Evolutionary conservation across 805 yeast genomes (phyloP).

Genomic region (Zygotorulaspora sp.): DNA sequence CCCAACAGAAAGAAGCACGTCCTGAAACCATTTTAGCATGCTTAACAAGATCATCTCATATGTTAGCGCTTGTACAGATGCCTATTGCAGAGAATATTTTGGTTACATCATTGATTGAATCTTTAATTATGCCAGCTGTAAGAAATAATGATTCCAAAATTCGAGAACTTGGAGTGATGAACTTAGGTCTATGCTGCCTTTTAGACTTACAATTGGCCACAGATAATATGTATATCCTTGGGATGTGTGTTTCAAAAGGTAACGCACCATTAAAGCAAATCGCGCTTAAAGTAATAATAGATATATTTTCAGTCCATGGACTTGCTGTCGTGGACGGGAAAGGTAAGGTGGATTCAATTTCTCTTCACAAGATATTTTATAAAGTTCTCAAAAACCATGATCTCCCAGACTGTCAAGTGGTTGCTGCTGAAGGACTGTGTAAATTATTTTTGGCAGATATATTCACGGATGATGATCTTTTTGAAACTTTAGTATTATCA

Average conservation of each 20-base stretch:
- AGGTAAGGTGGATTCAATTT: slow-evolving; percentile 59
- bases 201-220: slow-evolving; percentile 63
- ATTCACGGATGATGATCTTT: slow-evolving; percentile 62
- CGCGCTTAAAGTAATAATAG: slow-evolving; percentile 69
- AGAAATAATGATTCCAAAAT: slow-evolving; percentile 51
- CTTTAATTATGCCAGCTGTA: slow-evolving; percentile 76
- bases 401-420: slow-evolving; percentile 64
- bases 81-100: slow-evolving; percentile 62
- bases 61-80: slow-evolving; percentile 62
- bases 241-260: slow-evolving; percentile 64
- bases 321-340: slow-evolving; percentile 58
- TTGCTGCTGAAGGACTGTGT: slow-evolving; percentile 81
- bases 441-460: slow-evolving; percentile 77
- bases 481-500: slow-evolving; percentile 64
- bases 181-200: slow-evolving; percentile 76
- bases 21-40: slow-evolving; percentile 54
- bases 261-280: slow-evolving; percentile 57
- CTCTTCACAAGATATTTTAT: slow-evolving; percentile 65
- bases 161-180: slow-evolving; percentile 61
- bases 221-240: slow-evolving; percentile 59
- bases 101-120: slow-evolving; percentile 63
- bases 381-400: slow-evolving; percentile 54
- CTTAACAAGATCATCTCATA: slow-evolving; percentile 60
- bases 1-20: slow-evolving; percentile 35
- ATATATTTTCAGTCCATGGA: slow-evolving; percentile 75